Base-by-base conservation (phyloP, 2,329 filamentous ascomycete species). In the Anisogramma anomala region DNA sequence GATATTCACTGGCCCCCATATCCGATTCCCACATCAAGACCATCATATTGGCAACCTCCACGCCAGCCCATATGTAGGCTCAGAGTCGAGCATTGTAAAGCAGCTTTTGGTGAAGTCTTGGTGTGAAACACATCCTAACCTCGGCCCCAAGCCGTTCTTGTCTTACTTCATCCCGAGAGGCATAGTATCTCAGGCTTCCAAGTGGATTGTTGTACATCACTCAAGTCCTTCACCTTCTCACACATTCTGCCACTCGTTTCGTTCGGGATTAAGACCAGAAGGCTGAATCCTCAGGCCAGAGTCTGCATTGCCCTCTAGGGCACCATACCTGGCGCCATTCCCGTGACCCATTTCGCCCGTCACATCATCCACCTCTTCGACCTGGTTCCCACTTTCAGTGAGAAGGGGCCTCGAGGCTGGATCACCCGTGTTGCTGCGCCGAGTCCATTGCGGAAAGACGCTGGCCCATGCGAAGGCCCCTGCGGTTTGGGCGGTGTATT, bases 291-390 rank as follows among this genome's bases (percentile, higher is more conserved):
- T 39, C n/a, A 36, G 41, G 2, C 41, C 36, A 11, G 14, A 15
- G 2, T 14, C 36, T 18, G 17, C 25, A 2, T 17, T 23, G 18
- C 33, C 32, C 15, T 41, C 44, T 1, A 43, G 20, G 6, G 36
- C 19, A 7, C 44, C 44, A 25, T 46, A 46, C 15, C 34, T 18
- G 30, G 27, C 20, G 9, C 20, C 41, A 18, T 30, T 41, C 23
- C 26, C 38, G 9, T 18, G 28, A 2, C 10, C 33, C 1, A 15
- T 17, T 17, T 31, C 17, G 2, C 18, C 42, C 3, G 28, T 40
- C 15, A 46, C 48, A 14, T 41, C 43, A 18, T 43, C 42, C 6
- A 31, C 46, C 19, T 34, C 44, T n/a, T 48, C 30, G 6, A 27
- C 37, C 18, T 36, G 36, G 9, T 41, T 28, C 9, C 33, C 43